These are phyloP conservation scores for Lachnellula hyalina DNA, from an alignment of 2,329 filamentous ascomycete species.

Conservation along the genomic window DNA sequence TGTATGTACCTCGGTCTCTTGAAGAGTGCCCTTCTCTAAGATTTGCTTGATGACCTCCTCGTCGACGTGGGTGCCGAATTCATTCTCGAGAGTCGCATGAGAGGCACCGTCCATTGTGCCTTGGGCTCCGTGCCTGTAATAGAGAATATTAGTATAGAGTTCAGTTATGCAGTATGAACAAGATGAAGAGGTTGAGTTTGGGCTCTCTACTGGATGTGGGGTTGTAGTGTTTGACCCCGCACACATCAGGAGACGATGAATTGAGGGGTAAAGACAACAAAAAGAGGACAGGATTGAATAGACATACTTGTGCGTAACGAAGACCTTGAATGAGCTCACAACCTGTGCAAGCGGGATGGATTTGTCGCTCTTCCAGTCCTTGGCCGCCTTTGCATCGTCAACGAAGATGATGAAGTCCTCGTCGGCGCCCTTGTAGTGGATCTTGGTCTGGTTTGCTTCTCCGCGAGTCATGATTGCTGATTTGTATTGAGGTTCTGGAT, in stretches of 20 bases:
- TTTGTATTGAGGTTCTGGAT: slow-evolving; percentile 3
- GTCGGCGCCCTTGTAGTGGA: slow-evolving; percentile 63
- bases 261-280: slow-evolving; percentile 4
- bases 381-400: slow-evolving; percentile 55
- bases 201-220: not conserved
- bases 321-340: slow-evolving; percentile 82
- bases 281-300: slow-evolving; percentile 1
- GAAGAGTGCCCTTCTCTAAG: slow-evolving; percentile 66
- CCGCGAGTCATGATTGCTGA: slow-evolving; percentile 45
- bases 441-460: slow-evolving; percentile 53
- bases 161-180: not conserved
- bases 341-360: slow-evolving; percentile 78
- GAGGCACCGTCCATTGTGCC: slow-evolving; percentile 73
- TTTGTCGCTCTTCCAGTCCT: slow-evolving; percentile 80
- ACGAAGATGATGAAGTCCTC: slow-evolving; percentile 67
- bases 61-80: slow-evolving; percentile 77
- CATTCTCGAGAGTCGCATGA: slow-evolving; percentile 68
- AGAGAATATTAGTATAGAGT: not conserved
- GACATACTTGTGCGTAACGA: slow-evolving; percentile 81
- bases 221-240: not conserved
- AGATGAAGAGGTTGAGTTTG: not conserved
- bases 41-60: slow-evolving; percentile 82
- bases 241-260: slow-evolving; percentile 3
- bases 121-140: slow-evolving; percentile 74
- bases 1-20: slow-evolving; percentile 51